Evolutionary conservation across 805 yeast genomes (phyloP).

Genomic region (Metschnikowia continentalis): DNA sequence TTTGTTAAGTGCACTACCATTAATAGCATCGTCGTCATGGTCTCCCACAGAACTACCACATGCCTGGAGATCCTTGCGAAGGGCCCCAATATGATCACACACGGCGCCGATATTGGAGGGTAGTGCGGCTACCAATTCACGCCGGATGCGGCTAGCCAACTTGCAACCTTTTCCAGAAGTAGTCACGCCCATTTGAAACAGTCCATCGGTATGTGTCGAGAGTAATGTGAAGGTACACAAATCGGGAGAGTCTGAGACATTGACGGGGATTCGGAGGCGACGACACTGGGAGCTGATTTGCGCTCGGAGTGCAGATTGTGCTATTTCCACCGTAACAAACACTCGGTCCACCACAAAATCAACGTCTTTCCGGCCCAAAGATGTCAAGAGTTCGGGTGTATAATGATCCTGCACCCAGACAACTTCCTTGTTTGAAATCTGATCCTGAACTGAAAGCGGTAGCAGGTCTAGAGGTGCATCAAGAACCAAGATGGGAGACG

Average conservation of each 20-base stretch:
- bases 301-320: slow-evolving; percentile 28
- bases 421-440: slow-evolving; percentile 24
- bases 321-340: slow-evolving; percentile 50
- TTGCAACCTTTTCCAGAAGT: slow-evolving; percentile 90
- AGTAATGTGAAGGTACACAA: slow-evolving; percentile 72
- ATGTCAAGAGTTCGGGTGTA: slow-evolving; percentile 41
- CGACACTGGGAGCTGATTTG: slow-evolving; percentile 50
- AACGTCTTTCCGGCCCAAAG: slow-evolving; percentile 60
- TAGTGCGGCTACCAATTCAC: slow-evolving; percentile 62
- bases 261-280: slow-evolving; percentile 71
- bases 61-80: slow-evolving; percentile 52
- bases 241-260: slow-evolving; percentile 69
- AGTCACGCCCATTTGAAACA: slow-evolving; percentile 75
- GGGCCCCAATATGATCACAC: slow-evolving; percentile 63
- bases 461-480: slow-evolving; percentile 20
- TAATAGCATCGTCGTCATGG: slow-evolving; percentile 68
- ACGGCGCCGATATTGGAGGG: slow-evolving; percentile 70
- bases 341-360: slow-evolving; percentile 69
- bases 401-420: slow-evolving; percentile 22
- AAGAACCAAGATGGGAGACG: slow-evolving; percentile 49
- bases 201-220: slow-evolving; percentile 67
- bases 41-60: slow-evolving; percentile 53
- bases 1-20: slow-evolving; percentile 53
- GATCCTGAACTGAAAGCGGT: slow-evolving; percentile 23
- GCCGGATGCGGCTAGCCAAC: slow-evolving; percentile 70